Conservation (phyloP, 192 early-diverging fungal genomes). For the Neocallimastix lanati region DNA sequence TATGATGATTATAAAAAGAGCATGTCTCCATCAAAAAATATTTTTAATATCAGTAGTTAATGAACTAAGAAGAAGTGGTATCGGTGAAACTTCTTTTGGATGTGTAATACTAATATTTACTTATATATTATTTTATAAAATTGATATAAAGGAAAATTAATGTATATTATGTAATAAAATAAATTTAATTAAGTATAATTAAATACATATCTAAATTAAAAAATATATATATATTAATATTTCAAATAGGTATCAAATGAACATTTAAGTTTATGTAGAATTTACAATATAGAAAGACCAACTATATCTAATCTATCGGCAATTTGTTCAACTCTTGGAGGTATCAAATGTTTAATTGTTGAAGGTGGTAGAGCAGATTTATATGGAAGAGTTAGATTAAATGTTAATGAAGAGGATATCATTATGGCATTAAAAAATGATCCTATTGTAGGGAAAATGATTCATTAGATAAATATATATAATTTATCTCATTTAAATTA, state of each 20-base stretch:
- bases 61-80: constrained; percentile 39
- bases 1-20: constrained; percentile 47
- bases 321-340: constrained; percentile 42
- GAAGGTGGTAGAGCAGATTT: constrained; percentile 50
- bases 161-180: too few relatives aligned
- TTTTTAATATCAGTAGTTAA: constrained; percentile 58
- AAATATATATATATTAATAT: too few relatives aligned
- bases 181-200: too few relatives aligned
- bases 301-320: constrained; percentile 35
- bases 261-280: constrained; percentile 44
- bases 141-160: too few relatives aligned
- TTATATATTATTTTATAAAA: too few relatives aligned
- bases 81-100: constrained; percentile 53
- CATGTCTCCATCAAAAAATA: constrained; percentile 68
- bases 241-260: constrained; percentile 24
- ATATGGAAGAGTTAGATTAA: constrained; percentile 34
- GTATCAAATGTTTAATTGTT: constrained; percentile 34
- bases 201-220: too few relatives aligned
- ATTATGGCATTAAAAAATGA: constrained; percentile 36
- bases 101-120: constrained; percentile 39
- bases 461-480: too few relatives aligned
- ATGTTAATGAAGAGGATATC: constrained; percentile 60
- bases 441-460: background rate
- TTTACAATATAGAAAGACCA: constrained; percentile 37
- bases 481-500: too few relatives aligned